phyloP scores from a whole-genome alignment of 2,329 filamentous ascomycete genomes.

The Thermothelomyces thermophilus region DNA sequence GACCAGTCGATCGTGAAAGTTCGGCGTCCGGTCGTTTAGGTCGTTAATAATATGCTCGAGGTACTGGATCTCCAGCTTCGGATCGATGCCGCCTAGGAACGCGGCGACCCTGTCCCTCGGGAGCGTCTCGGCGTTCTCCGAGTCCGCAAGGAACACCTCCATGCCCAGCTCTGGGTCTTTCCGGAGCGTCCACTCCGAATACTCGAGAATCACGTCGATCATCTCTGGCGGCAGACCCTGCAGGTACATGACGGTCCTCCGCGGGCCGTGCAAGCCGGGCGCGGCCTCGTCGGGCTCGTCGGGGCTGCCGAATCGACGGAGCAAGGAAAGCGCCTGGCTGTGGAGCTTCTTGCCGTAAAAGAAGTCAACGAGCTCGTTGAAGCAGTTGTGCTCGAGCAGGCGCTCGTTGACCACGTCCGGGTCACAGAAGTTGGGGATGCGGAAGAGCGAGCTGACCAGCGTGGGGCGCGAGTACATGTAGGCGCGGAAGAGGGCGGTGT shows the following conservation, averaged over 20 bases:
- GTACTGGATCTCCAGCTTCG: slow-evolving; percentile 69
- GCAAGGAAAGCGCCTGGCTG: slow-evolving; percentile 72
- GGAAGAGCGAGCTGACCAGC: slow-evolving; percentile 82
- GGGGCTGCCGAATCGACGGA: slow-evolving; percentile 70
- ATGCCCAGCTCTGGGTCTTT: slow-evolving; percentile 70
- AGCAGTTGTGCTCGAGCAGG: slow-evolving; percentile 78
- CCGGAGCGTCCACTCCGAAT: slow-evolving; percentile 79
- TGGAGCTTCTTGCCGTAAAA: slow-evolving; percentile 93
- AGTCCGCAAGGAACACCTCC: slow-evolving; percentile 89
- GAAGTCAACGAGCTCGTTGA: slow-evolving; percentile 95
- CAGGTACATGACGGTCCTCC: slow-evolving; percentile 81
- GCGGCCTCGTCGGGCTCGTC: slow-evolving; percentile 44
- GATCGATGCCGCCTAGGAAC: slow-evolving; percentile 66
- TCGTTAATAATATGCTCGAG: slow-evolving; percentile 87
- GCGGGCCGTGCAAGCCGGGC: slow-evolving; percentile 65
- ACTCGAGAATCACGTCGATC: slow-evolving; percentile 86
- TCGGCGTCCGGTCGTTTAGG: slow-evolving; percentile 73
- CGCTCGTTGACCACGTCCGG: slow-evolving; percentile 92
- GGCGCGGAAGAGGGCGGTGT: slow-evolving; percentile 88
- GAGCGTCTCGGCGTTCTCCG: slow-evolving; percentile 86
- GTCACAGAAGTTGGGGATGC: slow-evolving; percentile 95
- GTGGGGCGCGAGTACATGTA: slow-evolving; percentile 90
- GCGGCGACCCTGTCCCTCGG: slow-evolving; percentile 68
- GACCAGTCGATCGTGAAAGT: slow-evolving; percentile 80
- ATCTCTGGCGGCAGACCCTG: slow-evolving; percentile 80